Base-by-base conservation (phyloP, 371 early-diverging fungal genomes). In the Mortierella sp. region DNA sequence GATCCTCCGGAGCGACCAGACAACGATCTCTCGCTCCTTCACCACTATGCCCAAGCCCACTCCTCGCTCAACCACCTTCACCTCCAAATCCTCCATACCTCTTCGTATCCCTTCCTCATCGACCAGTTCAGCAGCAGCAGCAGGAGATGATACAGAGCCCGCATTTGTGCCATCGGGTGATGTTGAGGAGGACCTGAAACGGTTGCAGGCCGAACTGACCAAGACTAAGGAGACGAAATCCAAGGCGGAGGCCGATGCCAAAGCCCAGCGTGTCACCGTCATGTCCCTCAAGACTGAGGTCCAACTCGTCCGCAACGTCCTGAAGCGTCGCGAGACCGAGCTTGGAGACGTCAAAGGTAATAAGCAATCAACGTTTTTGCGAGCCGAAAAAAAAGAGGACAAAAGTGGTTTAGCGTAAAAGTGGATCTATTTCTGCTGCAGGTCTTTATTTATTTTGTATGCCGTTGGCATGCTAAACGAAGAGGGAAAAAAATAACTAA, bases 281-380 rank as follows among this genome's bases (percentile, higher is more conserved):
- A 81, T 85, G 81, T 78, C 81, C 8, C 75, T 85, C 53, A 85
- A 85, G 74, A 85, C 86, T 24, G 86, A 85, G 51, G 59, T 81
- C 19, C 86, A 85, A 44, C 50, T 85, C n/a, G 86, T 85, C 21
- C 81, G 86, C 46, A 81, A 81, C 76, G 86, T 85, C 34, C 78
- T 85, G 71, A 85, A 85, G 75, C 75, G 86, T 64, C 67, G 81
- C 46, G 86, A 85, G 55, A 85, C 76, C 5, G 86, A 85, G 37
- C 81, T 85, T 10, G 86, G 81, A 24, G 86, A 85, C 59, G 79
- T 76, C 40, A 85, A 85, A 81, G 85, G 85, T 84, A 67, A 26
- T 16, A 50, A 8, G 37, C 26, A 48, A 69, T 24, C 34, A 5
- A 28, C 26, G 34, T n/a, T 34, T 50, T 67, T 9, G 54, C 8